Evolutionary conservation across 73 alveolate genomes (phyloP).

Genomic region (Paramecium octaurelia): DNA sequence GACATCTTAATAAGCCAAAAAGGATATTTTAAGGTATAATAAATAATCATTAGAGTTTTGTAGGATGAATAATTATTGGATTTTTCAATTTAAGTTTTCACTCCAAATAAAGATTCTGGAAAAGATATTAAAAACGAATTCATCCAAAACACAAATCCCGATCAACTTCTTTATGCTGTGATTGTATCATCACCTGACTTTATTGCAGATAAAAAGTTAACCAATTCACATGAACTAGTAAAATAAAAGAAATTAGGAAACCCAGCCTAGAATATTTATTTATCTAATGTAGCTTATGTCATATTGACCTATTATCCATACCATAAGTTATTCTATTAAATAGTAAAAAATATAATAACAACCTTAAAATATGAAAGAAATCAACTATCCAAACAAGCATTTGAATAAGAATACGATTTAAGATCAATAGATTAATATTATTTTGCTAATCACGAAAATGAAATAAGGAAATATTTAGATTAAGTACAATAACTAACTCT

Average conservation of each 20-base stretch:
- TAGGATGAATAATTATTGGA: neutral
- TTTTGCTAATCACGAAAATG: neutral
- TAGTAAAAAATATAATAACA: neutral
- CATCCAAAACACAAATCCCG: neutral
- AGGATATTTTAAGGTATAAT: neutral
- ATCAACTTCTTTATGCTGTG: conserved; percentile 10
- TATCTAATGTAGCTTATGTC: neutral
- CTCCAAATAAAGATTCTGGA: conserved; percentile 18
- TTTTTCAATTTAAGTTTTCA: conserved; percentile 2
- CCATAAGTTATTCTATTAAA: neutral
- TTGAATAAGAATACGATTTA: neutral
- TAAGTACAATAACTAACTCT: neutral
- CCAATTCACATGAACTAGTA: neutral
- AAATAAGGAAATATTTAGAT: neutral
- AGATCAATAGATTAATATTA: neutral
- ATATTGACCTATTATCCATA: conserved; percentile 2
- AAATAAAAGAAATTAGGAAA: neutral
- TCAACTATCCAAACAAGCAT: neutral
- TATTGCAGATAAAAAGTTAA: neutral
- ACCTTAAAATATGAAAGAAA: neutral
- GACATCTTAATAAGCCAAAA: neutral
- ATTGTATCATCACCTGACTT: neutral
- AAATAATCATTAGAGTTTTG: neutral
- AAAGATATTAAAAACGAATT: neutral
- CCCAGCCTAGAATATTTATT: neutral